A percentile compares a stretch with the other conserved stretches of the same genome.
phyloP scores from a whole-genome alignment of 306 rosid genomes.

The Cucurbita pepo region DNA sequence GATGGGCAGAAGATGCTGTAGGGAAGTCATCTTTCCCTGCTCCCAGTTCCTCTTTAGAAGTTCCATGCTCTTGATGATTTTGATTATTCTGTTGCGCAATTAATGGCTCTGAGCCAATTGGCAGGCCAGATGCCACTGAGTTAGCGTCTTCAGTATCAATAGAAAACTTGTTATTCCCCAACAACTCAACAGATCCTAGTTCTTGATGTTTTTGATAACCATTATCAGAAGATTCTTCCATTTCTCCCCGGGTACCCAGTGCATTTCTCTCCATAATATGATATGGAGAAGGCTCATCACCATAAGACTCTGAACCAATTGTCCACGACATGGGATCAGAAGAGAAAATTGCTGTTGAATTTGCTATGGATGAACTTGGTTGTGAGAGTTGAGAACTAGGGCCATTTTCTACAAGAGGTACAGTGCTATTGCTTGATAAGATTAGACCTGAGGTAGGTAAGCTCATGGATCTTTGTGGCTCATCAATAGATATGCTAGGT shows the following conservation, averaged over 20 bases:
- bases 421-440: slow-evolving; percentile 12
- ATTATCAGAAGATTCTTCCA: not conserved
- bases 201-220: not conserved
- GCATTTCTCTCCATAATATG: not conserved
- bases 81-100: not conserved
- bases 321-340: not conserved
- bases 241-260: not conserved
- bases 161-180: not conserved
- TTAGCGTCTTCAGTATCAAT: not conserved
- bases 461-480: slow-evolving; percentile 40
- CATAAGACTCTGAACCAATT: not conserved
- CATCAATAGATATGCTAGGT: slow-evolving; percentile 11
- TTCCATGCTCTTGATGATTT: not conserved
- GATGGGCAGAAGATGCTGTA: slow-evolving; percentile 74
- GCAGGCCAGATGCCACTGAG: not conserved
- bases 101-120: not conserved
- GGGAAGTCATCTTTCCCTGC: slow-evolving; percentile 60
- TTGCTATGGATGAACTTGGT: not conserved
- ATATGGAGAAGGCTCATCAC: not conserved
- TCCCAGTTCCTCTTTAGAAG: slow-evolving; percentile 23
- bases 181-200: not conserved
- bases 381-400: slow-evolving; percentile 1
- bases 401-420: slow-evolving; percentile 1
- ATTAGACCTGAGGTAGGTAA: slow-evolving; percentile 30
- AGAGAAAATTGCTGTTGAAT: not conserved